Percentiles rank a stretch among this genome's conserved stretches.
Conservation (phyloP, 2,329 filamentous ascomycete genomes). For the Pezicula radicicola region DNA sequence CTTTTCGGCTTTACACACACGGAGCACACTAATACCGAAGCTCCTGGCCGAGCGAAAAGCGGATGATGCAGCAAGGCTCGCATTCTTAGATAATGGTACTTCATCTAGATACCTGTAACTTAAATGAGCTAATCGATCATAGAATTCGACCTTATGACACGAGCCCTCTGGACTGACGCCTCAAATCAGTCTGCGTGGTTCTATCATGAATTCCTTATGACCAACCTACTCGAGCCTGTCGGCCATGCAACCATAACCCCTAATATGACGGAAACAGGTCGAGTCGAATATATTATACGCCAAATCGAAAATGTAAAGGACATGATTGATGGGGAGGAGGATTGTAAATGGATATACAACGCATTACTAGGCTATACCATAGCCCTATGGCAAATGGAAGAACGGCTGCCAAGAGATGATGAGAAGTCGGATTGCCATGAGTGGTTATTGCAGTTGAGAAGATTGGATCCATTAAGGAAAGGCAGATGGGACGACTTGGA, state of each 20-base stretch:
- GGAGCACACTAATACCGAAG: conserved; percentile 77
- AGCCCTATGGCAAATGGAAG: conserved; percentile 51
- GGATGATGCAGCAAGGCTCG: conserved; percentile 56
- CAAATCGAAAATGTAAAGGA: conserved; percentile 76
- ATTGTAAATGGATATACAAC: conserved; percentile 88
- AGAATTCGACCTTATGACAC: conserved; percentile 75
- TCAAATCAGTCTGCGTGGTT: conserved; percentile 96
- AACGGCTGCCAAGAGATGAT: conserved; percentile 33
- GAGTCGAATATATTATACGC: conserved; percentile 59
- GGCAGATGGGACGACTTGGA: conserved; percentile 31
- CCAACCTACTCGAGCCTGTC: conserved; percentile 54
- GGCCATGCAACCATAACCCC: conserved; percentile 59
- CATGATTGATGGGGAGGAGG: conserved; percentile 59
- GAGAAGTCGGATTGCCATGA: conserved; percentile 32
- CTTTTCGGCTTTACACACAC: conserved; percentile 95
- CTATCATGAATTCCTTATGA: conserved; percentile 87
- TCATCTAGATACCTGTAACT: background rate
- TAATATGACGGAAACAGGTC: conserved; percentile 57
- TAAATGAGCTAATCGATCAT: conserved; percentile 13
- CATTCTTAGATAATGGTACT: conserved; percentile 68
- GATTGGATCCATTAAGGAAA: conserved; percentile 27
- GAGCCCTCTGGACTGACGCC: conserved; percentile 62
- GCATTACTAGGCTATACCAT: conserved; percentile 74
- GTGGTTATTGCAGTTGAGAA: conserved; percentile 28
- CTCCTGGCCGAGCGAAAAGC: conserved; percentile 70